Conservation (phyloP, 192 early-diverging fungal genomes). For the Umbelopsis sp. region DNA sequence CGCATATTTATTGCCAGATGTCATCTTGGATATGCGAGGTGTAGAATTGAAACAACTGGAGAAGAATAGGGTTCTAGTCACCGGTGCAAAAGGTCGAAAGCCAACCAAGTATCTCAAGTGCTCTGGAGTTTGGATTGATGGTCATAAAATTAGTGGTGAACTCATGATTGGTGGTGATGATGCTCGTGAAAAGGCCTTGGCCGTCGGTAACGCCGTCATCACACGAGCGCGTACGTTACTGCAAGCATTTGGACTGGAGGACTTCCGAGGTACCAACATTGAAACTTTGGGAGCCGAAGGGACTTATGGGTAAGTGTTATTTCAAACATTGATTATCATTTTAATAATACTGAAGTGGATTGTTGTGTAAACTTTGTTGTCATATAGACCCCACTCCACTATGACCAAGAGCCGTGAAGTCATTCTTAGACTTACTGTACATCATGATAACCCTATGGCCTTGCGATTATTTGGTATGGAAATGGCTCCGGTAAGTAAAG, state of each 20-base stretch:
- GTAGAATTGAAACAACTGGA: slow-evolving; percentile 58
- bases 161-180: slow-evolving; percentile 63
- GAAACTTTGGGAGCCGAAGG: slow-evolving; percentile 62
- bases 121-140: slow-evolving; percentile 63
- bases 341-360: not conserved
- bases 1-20: slow-evolving; percentile 66
- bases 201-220: slow-evolving; percentile 59
- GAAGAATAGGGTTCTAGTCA: slow-evolving; percentile 56
- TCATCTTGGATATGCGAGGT: slow-evolving; percentile 60
- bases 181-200: slow-evolving; percentile 56
- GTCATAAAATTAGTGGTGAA: slow-evolving; percentile 59
- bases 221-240: slow-evolving; percentile 46
- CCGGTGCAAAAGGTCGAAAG: slow-evolving; percentile 57
- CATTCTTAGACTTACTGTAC: slow-evolving; percentile 46
- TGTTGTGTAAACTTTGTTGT: not conserved
- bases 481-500: slow-evolving; percentile 43
- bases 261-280: slow-evolving; percentile 55
- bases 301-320: slow-evolving; percentile 54
- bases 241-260: slow-evolving; percentile 44
- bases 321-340: not conserved
- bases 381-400: slow-evolving; percentile 37
- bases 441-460: slow-evolving; percentile 45
- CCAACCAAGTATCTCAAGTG: slow-evolving; percentile 63
- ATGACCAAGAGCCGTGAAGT: slow-evolving; percentile 44
- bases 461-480: slow-evolving; percentile 51